Evolutionary conservation across 306 rosid genomes (phyloP).

Genomic region (Lablab purpureus): DNA sequence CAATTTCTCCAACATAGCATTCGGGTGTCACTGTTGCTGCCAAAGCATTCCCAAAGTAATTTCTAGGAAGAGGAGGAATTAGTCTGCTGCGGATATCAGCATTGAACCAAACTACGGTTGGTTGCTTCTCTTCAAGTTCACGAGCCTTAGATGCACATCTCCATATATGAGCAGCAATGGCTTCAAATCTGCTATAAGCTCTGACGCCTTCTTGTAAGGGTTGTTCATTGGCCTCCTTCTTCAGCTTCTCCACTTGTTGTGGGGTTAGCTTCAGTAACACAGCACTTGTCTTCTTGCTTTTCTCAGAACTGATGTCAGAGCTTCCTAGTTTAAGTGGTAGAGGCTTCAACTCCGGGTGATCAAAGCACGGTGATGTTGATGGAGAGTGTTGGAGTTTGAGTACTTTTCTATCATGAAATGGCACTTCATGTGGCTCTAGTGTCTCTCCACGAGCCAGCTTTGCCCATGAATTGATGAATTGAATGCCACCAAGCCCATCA

Average conservation of each 20-base stretch:
- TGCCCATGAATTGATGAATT: not conserved
- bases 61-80: not conserved
- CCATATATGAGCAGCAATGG: conserved; percentile 10
- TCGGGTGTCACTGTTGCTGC: not conserved
- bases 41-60: conserved; percentile 16
- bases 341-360: conserved; percentile 26
- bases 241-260: conserved; percentile 32
- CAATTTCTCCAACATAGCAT: conserved; percentile 5
- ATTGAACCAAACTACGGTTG: not conserved
- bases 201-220: not conserved
- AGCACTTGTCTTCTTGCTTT: not conserved
- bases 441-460: not conserved
- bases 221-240: not conserved
- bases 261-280: not conserved
- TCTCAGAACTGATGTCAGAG: not conserved
- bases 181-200: conserved; percentile 36
- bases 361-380: not conserved
- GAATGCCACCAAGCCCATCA: not conserved
- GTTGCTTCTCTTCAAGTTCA: not conserved
- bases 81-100: not conserved
- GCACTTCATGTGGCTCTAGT: not conserved
- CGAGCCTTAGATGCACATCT: not conserved
- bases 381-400: not conserved
- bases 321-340: conserved; percentile 20
- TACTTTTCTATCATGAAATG: not conserved